phyloP scores from a whole-genome alignment of 1,139 yeast species.

The Wickerhamomyces sp. region DNA sequence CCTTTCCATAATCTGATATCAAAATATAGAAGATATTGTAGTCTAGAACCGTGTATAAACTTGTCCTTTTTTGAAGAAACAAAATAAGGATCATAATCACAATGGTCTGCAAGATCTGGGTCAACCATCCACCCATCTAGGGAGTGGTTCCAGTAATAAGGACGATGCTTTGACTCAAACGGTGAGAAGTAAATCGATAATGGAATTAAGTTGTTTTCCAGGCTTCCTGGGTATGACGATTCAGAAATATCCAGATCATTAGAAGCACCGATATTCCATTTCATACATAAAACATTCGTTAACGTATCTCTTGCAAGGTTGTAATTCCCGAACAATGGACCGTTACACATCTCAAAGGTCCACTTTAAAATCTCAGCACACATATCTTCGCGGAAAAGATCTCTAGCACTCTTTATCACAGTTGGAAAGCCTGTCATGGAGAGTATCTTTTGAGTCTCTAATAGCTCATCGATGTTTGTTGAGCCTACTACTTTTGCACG shows the following conservation, averaged over 20 bases:
- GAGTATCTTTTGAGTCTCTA: conserved; percentile 50
- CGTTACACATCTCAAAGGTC: conserved; percentile 56
- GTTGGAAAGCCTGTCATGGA: conserved; percentile 61
- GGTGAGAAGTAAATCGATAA: background rate
- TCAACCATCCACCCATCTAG: conserved; percentile 38
- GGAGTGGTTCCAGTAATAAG: conserved; percentile 17
- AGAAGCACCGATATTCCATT: conserved; percentile 51
- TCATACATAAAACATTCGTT: conserved; percentile 46
- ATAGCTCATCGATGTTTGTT: conserved; percentile 42
- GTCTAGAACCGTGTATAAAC: conserved; percentile 59
- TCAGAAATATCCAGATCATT: conserved; percentile 27
- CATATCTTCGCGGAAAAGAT: conserved; percentile 77
- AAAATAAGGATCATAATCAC: conserved; percentile 38
- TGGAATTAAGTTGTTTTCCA: conserved; percentile 30
- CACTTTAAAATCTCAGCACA: conserved; percentile 65
- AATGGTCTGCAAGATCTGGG: conserved; percentile 37
- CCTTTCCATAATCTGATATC: conserved; percentile 74
- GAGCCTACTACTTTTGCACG: conserved; percentile 66
- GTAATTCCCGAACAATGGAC: conserved; percentile 51
- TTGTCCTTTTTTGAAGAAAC: conserved; percentile 26
- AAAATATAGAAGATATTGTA: conserved; percentile 68
- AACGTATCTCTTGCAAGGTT: conserved; percentile 45
- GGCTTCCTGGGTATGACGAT: conserved; percentile 26
- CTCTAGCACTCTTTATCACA: conserved; percentile 64
- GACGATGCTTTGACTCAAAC: background rate